A percentile compares a stretch with the other conserved stretches of the same genome.
Evolutionary conservation across 2,329 filamentous ascomycete species (phyloP).

Genomic region (Corniculantispora saksenae): DNA sequence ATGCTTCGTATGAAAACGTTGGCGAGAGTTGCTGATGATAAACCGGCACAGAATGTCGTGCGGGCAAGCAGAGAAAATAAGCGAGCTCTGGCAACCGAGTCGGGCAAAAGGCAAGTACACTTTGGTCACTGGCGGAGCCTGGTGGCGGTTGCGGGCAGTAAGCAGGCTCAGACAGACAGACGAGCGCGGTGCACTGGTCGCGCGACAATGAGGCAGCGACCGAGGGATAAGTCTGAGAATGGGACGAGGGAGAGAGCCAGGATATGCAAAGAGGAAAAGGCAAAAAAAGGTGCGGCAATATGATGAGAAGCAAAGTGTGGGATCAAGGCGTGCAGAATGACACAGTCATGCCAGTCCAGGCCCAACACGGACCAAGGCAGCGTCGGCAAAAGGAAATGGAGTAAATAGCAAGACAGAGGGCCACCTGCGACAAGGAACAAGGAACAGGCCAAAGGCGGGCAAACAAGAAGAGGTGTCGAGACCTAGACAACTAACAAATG

Average conservation of each 20-base stretch:
- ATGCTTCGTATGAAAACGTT: not conserved
- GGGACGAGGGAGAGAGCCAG: not conserved
- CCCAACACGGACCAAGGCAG: constrained; percentile 4
- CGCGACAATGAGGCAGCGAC: not conserved
- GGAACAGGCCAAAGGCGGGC: not conserved
- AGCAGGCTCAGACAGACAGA: not conserved
- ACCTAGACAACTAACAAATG: not conserved
- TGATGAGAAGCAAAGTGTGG: constrained; percentile 10
- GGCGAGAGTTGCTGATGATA: not conserved
- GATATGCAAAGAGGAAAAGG: not conserved
- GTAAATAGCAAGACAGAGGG: not conserved
- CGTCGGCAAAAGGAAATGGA: not conserved
- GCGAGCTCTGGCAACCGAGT: not conserved
- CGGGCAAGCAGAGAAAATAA: not conserved
- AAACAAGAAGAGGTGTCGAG: not conserved
- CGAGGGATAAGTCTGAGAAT: not conserved
- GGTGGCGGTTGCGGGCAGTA: not conserved
- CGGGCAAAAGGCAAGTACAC: constrained; percentile 7
- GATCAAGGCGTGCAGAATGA: constrained; percentile 12
- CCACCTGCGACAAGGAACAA: constrained; percentile 12
- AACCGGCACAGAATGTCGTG: not conserved
- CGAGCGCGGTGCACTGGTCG: not conserved
- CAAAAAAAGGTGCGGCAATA: not conserved
- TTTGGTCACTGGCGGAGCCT: not conserved
- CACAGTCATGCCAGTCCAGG: constrained; percentile 17